Conservation (phyloP, 495 filamentous ascomycete species). For the Collariella sp. region DNA sequence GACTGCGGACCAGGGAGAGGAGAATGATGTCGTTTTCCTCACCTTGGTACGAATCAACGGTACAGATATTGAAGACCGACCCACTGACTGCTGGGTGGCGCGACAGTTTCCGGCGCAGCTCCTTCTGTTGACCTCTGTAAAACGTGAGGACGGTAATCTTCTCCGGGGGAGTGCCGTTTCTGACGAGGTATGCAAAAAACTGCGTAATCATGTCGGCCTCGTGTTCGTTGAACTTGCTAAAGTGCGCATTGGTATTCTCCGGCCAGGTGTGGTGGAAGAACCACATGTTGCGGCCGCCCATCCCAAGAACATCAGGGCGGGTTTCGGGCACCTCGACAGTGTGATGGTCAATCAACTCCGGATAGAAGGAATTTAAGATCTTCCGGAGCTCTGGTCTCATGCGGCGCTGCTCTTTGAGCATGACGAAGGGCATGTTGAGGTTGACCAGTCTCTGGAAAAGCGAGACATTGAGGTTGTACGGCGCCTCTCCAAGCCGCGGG, state of each 20-base stretch:
- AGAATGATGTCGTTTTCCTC: slow-evolving; percentile 87
- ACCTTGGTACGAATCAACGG: slow-evolving; percentile 90
- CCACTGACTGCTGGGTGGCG: slow-evolving; percentile 42
- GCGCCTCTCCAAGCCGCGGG: slow-evolving; percentile 64
- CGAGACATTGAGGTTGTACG: slow-evolving; percentile 45
- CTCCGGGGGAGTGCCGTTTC: slow-evolving; percentile 49
- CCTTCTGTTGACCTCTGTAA: slow-evolving; percentile 78
- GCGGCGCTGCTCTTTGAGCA: slow-evolving; percentile 58
- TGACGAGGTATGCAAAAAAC: slow-evolving; percentile 63
- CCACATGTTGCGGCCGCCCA: slow-evolving; percentile 60
- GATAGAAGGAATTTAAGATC: slow-evolving; percentile 57
- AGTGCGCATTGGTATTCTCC: slow-evolving; percentile 55
- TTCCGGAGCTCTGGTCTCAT: slow-evolving; percentile 62
- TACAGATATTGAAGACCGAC: slow-evolving; percentile 56
- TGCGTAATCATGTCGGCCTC: slow-evolving; percentile 72
- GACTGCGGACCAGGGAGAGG: slow-evolving; percentile 73
- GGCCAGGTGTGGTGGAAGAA: slow-evolving; percentile 66
- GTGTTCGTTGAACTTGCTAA: slow-evolving; percentile 60
- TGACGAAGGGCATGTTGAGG: slow-evolving; percentile 55
- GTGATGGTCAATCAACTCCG: slow-evolving; percentile 58
- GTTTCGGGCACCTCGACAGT: slow-evolving; percentile 43
- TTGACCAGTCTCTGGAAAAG: slow-evolving; percentile 57
- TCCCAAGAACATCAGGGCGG: slow-evolving; percentile 62
- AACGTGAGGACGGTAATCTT: slow-evolving; percentile 84
- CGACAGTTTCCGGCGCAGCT: slow-evolving; percentile 47